Percentiles rank a stretch among this genome's conserved stretches.
Conservation (phyloP, 2,329 filamentous ascomycete species). For the Thielaviopsis ethacetica region DNA sequence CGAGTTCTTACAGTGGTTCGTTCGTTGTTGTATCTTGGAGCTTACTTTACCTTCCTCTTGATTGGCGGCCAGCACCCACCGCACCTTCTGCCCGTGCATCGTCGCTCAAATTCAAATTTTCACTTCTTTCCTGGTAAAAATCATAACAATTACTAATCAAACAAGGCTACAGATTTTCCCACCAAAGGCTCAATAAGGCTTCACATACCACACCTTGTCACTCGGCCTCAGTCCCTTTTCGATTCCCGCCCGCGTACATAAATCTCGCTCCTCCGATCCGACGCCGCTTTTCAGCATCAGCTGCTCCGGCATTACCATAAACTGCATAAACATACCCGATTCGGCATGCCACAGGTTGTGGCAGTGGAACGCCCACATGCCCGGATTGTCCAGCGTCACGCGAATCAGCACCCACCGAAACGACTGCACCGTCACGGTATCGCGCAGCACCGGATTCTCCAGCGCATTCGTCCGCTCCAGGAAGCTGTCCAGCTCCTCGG, state of each 20-base stretch:
- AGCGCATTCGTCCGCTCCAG: conserved; percentile 16
- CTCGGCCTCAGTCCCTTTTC: conserved; percentile 19
- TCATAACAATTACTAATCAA: background rate
- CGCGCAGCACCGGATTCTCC: conserved; percentile 21
- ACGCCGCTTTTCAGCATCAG: background rate
- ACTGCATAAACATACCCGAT: conserved; percentile 43
- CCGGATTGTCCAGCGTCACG: conserved; percentile 39
- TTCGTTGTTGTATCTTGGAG: background rate
- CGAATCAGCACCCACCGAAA: conserved; percentile 39
- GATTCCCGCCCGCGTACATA: conserved; percentile 20
- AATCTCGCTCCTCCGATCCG: conserved; percentile 13
- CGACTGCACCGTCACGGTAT: conserved; percentile 33
- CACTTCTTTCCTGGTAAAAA: background rate
- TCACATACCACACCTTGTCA: conserved; percentile 25
- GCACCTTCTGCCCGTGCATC: too few relatives aligned
- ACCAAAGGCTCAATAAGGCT: background rate
- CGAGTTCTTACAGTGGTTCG: too few relatives aligned
- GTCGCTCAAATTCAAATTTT: too few relatives aligned
- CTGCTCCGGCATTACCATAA: conserved; percentile 20
- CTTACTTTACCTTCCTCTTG: background rate
- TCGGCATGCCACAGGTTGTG: conserved; percentile 43
- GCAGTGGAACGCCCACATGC: conserved; percentile 42
- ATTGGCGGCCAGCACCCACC: too few relatives aligned
- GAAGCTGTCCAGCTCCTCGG: conserved; percentile 15
- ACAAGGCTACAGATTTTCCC: background rate